Evolutionary conservation across 345 rosid genomes (phyloP).

Genomic region (Limnanthes douglasii): DNA sequence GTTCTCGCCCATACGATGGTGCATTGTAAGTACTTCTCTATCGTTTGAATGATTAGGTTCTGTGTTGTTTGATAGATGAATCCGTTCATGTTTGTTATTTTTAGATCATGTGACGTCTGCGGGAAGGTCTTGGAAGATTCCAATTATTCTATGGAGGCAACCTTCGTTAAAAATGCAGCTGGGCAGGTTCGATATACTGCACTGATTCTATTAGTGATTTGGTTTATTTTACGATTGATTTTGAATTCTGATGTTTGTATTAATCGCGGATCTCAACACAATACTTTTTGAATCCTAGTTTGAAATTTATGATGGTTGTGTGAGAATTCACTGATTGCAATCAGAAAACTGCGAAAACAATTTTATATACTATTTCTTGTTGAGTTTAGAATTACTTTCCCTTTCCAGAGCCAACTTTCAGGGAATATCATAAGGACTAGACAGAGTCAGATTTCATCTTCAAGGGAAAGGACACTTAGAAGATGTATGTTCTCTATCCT

Average conservation of each 20-base stretch:
- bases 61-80: conserved; percentile 1
- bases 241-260: no score
- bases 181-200: no score
- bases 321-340: no score
- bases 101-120: conserved; percentile 15
- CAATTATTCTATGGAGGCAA: conserved; percentile 11
- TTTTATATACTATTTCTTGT: no score
- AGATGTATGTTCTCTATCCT: conserved; percentile 19
- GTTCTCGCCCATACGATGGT: conserved; percentile 14
- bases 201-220: no score
- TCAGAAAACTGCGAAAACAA: no score
- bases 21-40: conserved; percentile 11
- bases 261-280: no score
- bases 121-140: conserved; percentile 16
- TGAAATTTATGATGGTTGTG: no score
- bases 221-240: no score
- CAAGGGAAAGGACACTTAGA: conserved; percentile 33
- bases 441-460: conserved; percentile 28
- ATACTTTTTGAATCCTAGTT: no score
- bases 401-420: conserved; percentile 33
- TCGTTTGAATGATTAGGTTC: background rate
- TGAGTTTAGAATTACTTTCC: conserved; percentile 1
- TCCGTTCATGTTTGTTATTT: background rate
- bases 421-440: conserved; percentile 37
- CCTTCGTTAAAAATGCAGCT: conserved; percentile 20